A percentile compares a stretch with the other conserved stretches of the same genome.
Evolutionary conservation across 1,284 basidiomycete species (phyloP).

Genomic region (Cystobasidium sp.): DNA sequence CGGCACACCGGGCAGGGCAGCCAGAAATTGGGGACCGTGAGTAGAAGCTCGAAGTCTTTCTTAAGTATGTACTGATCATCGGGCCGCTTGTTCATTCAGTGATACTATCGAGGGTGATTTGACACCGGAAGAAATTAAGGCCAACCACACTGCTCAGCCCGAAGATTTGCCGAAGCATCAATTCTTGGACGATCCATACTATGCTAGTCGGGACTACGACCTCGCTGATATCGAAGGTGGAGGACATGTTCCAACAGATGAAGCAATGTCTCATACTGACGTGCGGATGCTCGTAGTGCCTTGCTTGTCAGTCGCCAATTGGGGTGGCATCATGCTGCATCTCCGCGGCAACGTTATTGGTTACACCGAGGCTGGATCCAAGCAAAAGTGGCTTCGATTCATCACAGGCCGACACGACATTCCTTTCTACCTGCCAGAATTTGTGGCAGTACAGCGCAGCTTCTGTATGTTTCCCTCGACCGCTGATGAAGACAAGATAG

Average conservation of each 20-base stretch:
- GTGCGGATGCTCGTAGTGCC: conserved; percentile 1
- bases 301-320: conserved; percentile 12
- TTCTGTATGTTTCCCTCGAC: conserved; percentile 55
- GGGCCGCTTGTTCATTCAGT: not conserved
- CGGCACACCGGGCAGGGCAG: conserved; percentile 49
- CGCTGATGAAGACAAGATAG: conserved; percentile 30
- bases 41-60: not conserved
- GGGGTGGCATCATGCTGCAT: conserved; percentile 54
- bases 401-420: conserved; percentile 56
- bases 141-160: conserved; percentile 54
- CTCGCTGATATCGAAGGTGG: conserved; percentile 53
- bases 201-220: conserved; percentile 53
- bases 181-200: conserved; percentile 55
- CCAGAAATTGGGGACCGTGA: conserved; percentile 47
- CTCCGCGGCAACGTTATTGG: conserved; percentile 56
- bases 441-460: conserved; percentile 53
- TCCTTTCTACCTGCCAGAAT: conserved; percentile 55
- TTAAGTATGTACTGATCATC: not conserved
- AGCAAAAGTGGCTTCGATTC: conserved; percentile 56
- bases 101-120: conserved; percentile 54
- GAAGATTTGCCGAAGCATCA: conserved; percentile 50
- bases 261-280: not conserved
- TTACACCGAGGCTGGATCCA: conserved; percentile 54
- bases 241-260: not conserved
- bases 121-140: conserved; percentile 51